Evolutionary conservation across 2,329 filamentous ascomycete genomes (phyloP).

Genomic region (Acephala macrosclerotiorum): DNA sequence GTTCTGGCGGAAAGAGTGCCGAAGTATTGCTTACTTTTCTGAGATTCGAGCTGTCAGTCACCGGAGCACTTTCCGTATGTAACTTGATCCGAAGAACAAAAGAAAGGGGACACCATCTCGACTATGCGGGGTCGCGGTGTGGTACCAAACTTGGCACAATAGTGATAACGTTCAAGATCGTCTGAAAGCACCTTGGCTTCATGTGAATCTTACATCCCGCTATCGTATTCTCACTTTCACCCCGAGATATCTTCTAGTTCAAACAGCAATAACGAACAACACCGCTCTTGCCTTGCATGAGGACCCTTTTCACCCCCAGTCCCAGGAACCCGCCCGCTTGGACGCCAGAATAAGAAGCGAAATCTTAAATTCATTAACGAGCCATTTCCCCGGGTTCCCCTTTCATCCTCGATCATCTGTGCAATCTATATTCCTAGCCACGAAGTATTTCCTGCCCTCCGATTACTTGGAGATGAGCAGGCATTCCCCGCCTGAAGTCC

Average conservation of each 20-base stretch:
- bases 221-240: neutral
- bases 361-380: neutral
- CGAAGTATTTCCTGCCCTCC: no score
- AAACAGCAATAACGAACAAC: neutral
- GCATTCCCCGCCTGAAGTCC: slow-evolving; percentile 8
- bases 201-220: neutral
- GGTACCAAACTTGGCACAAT: neutral
- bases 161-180: neutral
- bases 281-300: neutral
- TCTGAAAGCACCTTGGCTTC: neutral
- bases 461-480: no score
- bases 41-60: neutral
- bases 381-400: neutral
- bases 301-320: neutral
- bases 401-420: no score
- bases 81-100: neutral
- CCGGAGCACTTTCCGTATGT: neutral
- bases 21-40: slow-evolving; percentile 2
- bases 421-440: no score
- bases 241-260: neutral
- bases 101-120: neutral
- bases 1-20: slow-evolving; percentile 4
- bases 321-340: neutral
- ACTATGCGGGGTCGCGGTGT: slow-evolving; percentile 8
- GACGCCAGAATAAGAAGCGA: neutral